Evolutionary conservation across 2,329 filamentous ascomycete genomes (phyloP).

Genomic region (Pseudogymnoascus sp.): DNA sequence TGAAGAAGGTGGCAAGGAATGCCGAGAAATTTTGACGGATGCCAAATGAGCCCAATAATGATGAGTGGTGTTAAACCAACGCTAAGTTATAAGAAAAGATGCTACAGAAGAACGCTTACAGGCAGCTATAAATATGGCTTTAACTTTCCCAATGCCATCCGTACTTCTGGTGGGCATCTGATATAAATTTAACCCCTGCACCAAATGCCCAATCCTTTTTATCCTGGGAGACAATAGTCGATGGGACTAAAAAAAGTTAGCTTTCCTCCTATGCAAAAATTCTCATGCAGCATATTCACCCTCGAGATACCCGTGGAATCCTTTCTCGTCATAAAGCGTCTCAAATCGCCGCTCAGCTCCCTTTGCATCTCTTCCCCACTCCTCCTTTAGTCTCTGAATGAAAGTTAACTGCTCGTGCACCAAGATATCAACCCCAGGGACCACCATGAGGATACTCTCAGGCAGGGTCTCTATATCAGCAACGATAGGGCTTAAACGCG

Average conservation of each 20-base stretch:
- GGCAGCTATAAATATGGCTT: no score
- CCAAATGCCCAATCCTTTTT: neutral
- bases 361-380: slow-evolving; percentile 23
- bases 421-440: slow-evolving; percentile 36
- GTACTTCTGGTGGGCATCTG: neutral
- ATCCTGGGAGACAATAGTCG: neutral
- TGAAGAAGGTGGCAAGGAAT: no score
- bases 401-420: slow-evolving; percentile 35
- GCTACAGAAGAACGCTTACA: no score
- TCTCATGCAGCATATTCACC: slow-evolving; percentile 15
- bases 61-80: no score
- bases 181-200: neutral
- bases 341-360: slow-evolving; percentile 20
- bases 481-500: slow-evolving; percentile 33
- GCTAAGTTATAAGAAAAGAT: no score
- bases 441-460: slow-evolving; percentile 33
- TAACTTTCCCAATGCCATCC: neutral
- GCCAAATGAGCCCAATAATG: no score
- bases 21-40: no score
- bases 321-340: slow-evolving; percentile 20
- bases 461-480: slow-evolving; percentile 31
- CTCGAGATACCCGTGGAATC: slow-evolving; percentile 28
- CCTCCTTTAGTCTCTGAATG: slow-evolving; percentile 29
- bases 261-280: neutral
- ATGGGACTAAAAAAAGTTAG: neutral